Evolutionary conservation across 352 stramenopile species (phyloP).

Genomic region (Phytopythium oedochilum): DNA sequence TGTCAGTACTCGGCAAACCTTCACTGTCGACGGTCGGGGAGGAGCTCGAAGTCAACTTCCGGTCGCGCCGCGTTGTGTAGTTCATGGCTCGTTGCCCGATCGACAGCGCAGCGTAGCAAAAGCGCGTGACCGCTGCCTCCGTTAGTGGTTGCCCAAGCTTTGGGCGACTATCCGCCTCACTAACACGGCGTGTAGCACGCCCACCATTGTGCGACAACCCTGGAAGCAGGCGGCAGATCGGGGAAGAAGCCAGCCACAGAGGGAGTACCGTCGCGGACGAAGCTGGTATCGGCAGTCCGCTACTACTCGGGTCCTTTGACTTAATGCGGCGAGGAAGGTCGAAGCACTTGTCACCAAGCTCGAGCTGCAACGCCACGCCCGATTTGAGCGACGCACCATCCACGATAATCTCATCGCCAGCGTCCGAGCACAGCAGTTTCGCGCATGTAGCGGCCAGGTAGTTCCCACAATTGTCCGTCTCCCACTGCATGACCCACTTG

Average conservation of each 20-base stretch:
- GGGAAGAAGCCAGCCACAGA: constrained; percentile 3
- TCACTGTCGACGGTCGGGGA: background rate
- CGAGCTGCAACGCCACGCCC: constrained; percentile 58
- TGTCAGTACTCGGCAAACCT: background rate
- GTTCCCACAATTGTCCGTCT: constrained; percentile 76
- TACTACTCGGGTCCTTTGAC: constrained; percentile 8
- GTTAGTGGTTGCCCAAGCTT: constrained; percentile 49
- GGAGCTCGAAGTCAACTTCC: constrained; percentile 1
- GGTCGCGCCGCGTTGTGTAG: constrained; percentile 33
- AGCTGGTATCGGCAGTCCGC: background rate
- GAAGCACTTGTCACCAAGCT: constrained; percentile 48
- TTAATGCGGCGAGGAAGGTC: constrained; percentile 22
- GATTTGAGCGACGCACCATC: constrained; percentile 82
- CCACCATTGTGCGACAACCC: constrained; percentile 1
- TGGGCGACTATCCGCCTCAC: constrained; percentile 51
- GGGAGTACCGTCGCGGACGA: constrained; percentile 5
- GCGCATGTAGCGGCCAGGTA: constrained; percentile 66
- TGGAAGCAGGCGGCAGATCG: constrained; percentile 1
- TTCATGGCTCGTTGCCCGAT: constrained; percentile 52
- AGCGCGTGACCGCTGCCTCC: constrained; percentile 54
- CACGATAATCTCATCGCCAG: constrained; percentile 78
- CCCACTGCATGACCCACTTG: constrained; percentile 67
- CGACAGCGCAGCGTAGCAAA: constrained; percentile 62
- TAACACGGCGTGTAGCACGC: constrained; percentile 28
- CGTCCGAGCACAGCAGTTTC: constrained; percentile 82